Conservation (phyloP, 192 early-diverging fungal species). For the Coemansia sp. region DNA sequence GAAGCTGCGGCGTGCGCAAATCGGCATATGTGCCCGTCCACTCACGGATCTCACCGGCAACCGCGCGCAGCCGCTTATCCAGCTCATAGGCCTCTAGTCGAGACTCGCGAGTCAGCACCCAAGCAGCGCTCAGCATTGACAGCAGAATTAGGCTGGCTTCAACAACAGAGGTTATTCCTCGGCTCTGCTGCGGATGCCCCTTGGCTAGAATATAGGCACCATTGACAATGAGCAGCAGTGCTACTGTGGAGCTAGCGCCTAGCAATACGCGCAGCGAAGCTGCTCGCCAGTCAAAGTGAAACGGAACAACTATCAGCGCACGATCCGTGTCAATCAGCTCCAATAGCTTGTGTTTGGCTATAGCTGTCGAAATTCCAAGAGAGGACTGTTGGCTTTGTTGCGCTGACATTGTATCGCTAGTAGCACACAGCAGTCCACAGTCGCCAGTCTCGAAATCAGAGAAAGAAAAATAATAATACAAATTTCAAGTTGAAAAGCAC, state of each 20-base stretch:
- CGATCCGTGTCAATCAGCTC: constrained; percentile 19
- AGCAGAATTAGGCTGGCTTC: constrained; percentile 20
- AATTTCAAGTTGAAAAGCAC: neutral
- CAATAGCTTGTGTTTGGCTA: constrained; percentile 27
- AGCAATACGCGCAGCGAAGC: constrained; percentile 9
- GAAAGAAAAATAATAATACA: neutral
- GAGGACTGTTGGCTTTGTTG: neutral
- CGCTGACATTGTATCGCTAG: neutral
- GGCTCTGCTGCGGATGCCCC: constrained; percentile 25
- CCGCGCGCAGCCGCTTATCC: constrained; percentile 28
- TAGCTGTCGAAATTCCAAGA: constrained; percentile 22
- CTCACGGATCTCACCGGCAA: constrained; percentile 36
- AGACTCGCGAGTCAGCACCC: constrained; percentile 29
- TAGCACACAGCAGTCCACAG: neutral
- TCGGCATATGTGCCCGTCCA: constrained; percentile 44
- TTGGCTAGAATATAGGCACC: constrained; percentile 24
- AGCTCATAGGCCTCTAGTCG: constrained; percentile 32
- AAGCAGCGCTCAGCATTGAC: neutral
- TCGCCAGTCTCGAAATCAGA: neutral
- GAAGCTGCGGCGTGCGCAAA: constrained; percentile 34
- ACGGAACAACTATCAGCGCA: constrained; percentile 21
- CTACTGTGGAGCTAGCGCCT: neutral
- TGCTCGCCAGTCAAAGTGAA: constrained; percentile 23
- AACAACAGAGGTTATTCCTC: constrained; percentile 32
- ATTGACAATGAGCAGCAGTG: constrained; percentile 14